A percentile compares a stretch with the other conserved stretches of the same genome.
phyloP scores from a whole-genome alignment of 495 filamentous ascomycete genomes.

The Cercophora scortea region DNA sequence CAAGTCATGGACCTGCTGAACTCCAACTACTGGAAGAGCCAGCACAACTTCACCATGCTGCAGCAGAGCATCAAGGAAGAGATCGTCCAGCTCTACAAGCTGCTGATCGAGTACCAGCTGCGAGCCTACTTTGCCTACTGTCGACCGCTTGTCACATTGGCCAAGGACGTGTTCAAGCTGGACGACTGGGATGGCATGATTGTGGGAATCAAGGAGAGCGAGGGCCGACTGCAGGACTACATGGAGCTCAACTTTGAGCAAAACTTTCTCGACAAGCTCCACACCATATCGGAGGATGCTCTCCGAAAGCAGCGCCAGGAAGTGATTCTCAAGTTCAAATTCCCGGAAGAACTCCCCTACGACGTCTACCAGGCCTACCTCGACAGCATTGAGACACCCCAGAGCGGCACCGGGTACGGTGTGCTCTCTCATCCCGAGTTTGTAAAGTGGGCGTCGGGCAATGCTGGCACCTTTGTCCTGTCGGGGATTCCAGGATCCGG shows the following conservation, averaged over 20 bases:
- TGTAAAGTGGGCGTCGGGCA: constrained; percentile 5
- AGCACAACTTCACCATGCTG: constrained; percentile 6
- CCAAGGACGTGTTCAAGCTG: constrained; percentile 13
- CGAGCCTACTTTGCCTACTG: constrained; percentile 15
- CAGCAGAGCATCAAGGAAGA: constrained; percentile 3
- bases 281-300: constrained; percentile 13
- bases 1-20: constrained; percentile 14
- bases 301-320: constrained; percentile 11
- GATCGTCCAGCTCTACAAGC: constrained; percentile 11
- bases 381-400: constrained; percentile 11
- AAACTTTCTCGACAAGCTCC: constrained; percentile 13
- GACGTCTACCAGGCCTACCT: constrained; percentile 15
- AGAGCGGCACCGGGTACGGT: constrained; percentile 8
- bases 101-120: constrained; percentile 16
- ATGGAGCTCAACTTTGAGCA: constrained; percentile 15
- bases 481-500: constrained; percentile 12
- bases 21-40: constrained; percentile 13
- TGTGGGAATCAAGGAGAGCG: constrained; percentile 6
- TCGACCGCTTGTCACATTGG: constrained; percentile 5
- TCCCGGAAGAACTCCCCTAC: constrained; percentile 16
- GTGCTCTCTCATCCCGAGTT: constrained; percentile 9
- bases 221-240: constrained; percentile 10
- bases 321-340: constrained; percentile 14
- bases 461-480: constrained; percentile 7
- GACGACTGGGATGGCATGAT: constrained; percentile 17